Percentiles rank a stretch among this genome's conserved stretches.
Evolutionary conservation across 2,329 filamentous ascomycete species (phyloP).

Genomic region (Monilinia fructigena): DNA sequence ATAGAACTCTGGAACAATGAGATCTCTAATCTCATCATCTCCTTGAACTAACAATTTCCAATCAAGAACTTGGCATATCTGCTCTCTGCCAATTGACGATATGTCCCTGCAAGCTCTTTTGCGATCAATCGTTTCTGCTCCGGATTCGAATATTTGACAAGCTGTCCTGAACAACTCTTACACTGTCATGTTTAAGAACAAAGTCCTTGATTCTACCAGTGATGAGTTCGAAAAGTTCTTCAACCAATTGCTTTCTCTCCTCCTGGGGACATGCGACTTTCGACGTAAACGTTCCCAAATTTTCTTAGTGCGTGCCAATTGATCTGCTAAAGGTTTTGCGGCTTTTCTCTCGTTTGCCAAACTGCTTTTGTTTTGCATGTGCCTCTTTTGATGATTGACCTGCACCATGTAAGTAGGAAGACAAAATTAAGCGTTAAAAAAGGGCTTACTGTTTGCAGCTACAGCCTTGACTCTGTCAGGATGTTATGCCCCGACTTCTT

Average conservation of each 20-base stretch:
- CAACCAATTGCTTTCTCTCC: constrained; percentile 81
- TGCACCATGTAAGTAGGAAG: constrained; percentile 37
- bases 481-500: constrained; percentile 38
- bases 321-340: constrained; percentile 88
- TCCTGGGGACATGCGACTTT: constrained; percentile 90
- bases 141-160: constrained; percentile 84
- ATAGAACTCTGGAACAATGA: constrained; percentile 93
- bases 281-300: constrained; percentile 91
- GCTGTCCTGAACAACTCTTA: constrained; percentile 94
- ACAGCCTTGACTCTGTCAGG: constrained; percentile 40
- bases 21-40: constrained; percentile 78
- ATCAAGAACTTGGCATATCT: constrained; percentile 97
- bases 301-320: constrained; percentile 87
- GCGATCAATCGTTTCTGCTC: constrained; percentile 86
- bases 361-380: constrained; percentile 87
- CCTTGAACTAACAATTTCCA: constrained; percentile 89
- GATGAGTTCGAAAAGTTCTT: constrained; percentile 88
- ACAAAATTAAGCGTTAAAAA: constrained; percentile 41
- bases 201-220: constrained; percentile 91
- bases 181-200: constrained; percentile 96
- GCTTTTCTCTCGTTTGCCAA: constrained; percentile 89
- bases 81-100: constrained; percentile 83
- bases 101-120: constrained; percentile 79
- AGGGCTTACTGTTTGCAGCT: constrained; percentile 33
- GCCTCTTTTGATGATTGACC: constrained; percentile 75